Evolutionary conservation across 192 early-diverging fungal species (phyloP).

Genomic region (Linnemannia zychae): DNA sequence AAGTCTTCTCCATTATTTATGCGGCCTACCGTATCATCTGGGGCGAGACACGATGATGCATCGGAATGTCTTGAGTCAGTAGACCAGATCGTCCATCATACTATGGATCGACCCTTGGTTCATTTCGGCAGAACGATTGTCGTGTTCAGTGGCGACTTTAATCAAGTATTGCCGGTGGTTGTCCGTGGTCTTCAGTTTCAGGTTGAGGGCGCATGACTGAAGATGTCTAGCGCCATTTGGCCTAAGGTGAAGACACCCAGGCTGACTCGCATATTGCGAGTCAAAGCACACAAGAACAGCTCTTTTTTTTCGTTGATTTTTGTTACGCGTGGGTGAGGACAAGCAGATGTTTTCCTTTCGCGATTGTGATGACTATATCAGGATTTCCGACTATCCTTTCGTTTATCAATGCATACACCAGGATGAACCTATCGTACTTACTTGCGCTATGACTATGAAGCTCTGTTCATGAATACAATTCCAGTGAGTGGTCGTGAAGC

Average conservation of each 20-base stretch:
- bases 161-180: slow-evolving; percentile 25
- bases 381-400: slow-evolving; percentile 15
- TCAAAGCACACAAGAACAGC: not conserved
- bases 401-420: no score
- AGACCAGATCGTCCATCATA: slow-evolving; percentile 8
- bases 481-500: no score
- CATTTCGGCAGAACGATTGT: slow-evolving; percentile 13
- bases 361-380: not conserved
- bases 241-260: slow-evolving; percentile 10
- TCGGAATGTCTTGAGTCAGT: slow-evolving; percentile 19
- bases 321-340: slow-evolving; percentile 21
- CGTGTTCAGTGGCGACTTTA: slow-evolving; percentile 40
- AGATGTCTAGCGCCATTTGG: slow-evolving; percentile 30
- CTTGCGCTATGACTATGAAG: no score
- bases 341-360: slow-evolving; percentile 4
- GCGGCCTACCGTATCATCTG: slow-evolving; percentile 25
- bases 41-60: slow-evolving; percentile 45
- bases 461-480: no score
- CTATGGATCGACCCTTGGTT: not conserved
- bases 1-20: not conserved
- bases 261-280: slow-evolving; percentile 33
- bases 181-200: slow-evolving; percentile 5
- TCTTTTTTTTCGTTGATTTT: slow-evolving; percentile 1
- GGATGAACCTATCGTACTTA: no score
- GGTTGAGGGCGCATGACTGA: slow-evolving; percentile 33